These are phyloP conservation scores for Arachnomyces sp. DNA, from an alignment of 2,329 filamentous ascomycete genomes.

Conservation along the genomic window DNA sequence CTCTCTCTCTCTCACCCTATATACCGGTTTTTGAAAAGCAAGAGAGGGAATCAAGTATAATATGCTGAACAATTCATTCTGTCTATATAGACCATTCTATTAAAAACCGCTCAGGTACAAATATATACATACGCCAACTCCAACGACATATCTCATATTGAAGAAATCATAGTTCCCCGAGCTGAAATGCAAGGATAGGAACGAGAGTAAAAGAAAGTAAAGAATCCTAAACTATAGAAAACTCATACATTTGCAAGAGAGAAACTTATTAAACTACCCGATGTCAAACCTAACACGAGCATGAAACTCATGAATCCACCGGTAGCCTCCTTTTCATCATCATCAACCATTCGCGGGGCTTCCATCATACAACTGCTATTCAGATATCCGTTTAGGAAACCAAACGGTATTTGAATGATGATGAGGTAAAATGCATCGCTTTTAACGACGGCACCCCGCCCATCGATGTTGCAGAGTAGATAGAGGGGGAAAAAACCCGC, in stretches of 20 bases:
- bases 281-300: constrained; percentile 74
- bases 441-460: constrained; percentile 61
- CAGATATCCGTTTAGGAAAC: constrained; percentile 78
- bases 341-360: constrained; percentile 70
- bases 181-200: too few species aligned
- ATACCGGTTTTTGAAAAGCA: too few species aligned
- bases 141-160: too few species aligned
- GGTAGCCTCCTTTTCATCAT: constrained; percentile 76
- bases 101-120: too few species aligned
- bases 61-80: too few species aligned
- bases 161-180: too few species aligned
- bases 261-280: constrained; percentile 87
- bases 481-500: constrained; percentile 75
- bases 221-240: too few species aligned
- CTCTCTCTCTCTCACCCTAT: too few species aligned
- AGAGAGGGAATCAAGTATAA: too few species aligned
- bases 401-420: constrained; percentile 75
- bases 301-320: constrained; percentile 92
- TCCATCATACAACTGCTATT: constrained; percentile 89
- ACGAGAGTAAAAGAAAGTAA: too few species aligned
- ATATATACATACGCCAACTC: too few species aligned
- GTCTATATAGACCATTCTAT: too few species aligned
- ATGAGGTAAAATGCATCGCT: constrained; percentile 87
- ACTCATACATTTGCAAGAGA: constrained; percentile 42
- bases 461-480: constrained; percentile 78